Evolutionary conservation across 176 grass and related monocot species (phyloP), one percentile per base, ranked within the genome.

Genomic region (Eragrostis curvula): DNA sequence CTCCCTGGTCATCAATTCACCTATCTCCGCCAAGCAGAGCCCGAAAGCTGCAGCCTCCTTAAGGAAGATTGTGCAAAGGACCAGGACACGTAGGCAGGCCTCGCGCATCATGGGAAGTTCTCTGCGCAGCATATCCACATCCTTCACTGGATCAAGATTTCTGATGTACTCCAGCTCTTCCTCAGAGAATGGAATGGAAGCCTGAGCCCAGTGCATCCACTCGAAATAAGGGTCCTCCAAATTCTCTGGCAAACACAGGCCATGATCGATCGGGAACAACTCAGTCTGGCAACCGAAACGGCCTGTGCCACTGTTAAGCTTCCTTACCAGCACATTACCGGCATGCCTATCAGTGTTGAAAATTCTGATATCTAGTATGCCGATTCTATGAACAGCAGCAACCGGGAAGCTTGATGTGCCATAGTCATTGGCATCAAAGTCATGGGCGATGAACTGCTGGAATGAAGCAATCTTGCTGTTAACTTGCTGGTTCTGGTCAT

Each of bases 311-410:
- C 67, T 30, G 16, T 86, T 79, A 68, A 81, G 52, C 52, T 93
- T 96, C 90, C 90, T 86, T 43, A 96, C 90, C 52, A 96, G 81
- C 71, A 96, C 89, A 85, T 96, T 93, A 17, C 94, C 94, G 1
- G 71, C 90, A 71, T 96, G 94, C 73, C 90, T 85, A 60, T 96
- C 94, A 9, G 94, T 93, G 79, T 96, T 96, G 65, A 96, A 96
- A 69, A 96, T 96, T 42, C 94, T 90, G 77, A 96, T 75, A 61
- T 96, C 94, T 28, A 93, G 46, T 87, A 96, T 93, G 60, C 94
- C 90, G 1, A 96, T 96, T 77, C 94, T 80, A 24, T 96, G 94
- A 68, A 96, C 88, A 27, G 94, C 88, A 71, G 88, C 61, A 60
- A 93, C 90, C 73, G 90, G 88, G 70, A 93, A 96, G 48, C 90